Evolutionary conservation across 495 filamentous ascomycete species (phyloP), one percentile per base, ranked within the genome.

Genomic region (Aspergillus indologenus): DNA sequence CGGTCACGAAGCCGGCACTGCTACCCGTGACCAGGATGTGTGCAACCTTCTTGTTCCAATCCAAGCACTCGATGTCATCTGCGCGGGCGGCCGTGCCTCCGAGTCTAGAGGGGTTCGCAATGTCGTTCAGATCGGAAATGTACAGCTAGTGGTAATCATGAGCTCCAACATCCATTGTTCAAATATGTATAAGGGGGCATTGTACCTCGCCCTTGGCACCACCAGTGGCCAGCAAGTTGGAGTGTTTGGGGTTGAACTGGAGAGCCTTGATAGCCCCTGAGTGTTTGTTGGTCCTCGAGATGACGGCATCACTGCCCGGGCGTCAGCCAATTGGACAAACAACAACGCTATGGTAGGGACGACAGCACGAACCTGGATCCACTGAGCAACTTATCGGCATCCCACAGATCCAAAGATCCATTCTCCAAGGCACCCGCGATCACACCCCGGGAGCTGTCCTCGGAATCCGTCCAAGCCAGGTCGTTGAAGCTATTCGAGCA

Each of bases 41-140:
- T 20, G 92, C 81, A 43, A 97, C 92, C 78, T 96, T 98, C 66
- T 92, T 92, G 76, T 99, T 99, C 94, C 94, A 99, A 63, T 96
- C 93, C 65, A 98, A 77, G 58, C 90, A 92, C 61, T 97, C 92
- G 61, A 97, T 88, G 65, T 98, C 95, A 68, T 98, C 93, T 8
- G 91, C 87, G 62, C 89, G 86, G 63, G 92, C 91, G 15, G 90
- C 90, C 46, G 90, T 83, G 57, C 87, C 93, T 49, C 95, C 94
- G 44, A 98, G 81, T 58, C 91, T 85, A 75, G 92, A 94, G 14
- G 95, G 89, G 67, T 88, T 96, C 51, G 82, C 82, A 60, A 90
- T 82, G 70, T 98, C 91, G 74, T 92, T 90, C 54, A 98, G 77
- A 68, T 99, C 92, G 72, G 91, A 95, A 59, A 99, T 87, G 75